Evolutionary conservation across 306 rosid species (phyloP).

Genomic region (Lathyrus tuberosus): DNA sequence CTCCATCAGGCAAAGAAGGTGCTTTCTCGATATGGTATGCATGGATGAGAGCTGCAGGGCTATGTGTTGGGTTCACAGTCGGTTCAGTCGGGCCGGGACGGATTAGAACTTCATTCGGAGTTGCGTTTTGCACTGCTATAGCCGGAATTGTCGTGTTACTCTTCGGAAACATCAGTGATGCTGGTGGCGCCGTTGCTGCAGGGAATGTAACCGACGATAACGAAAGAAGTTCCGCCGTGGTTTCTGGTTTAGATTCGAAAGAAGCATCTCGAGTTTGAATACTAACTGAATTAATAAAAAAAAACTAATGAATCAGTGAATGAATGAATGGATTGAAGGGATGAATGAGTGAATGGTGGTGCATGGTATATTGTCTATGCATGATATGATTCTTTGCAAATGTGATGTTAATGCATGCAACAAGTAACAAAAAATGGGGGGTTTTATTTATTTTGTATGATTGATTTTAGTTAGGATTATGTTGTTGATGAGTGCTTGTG

Average conservation of each 20-base stretch:
- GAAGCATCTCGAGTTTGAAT: slow-evolving; percentile 42
- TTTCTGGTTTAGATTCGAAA: slow-evolving; percentile 40
- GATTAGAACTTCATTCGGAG: slow-evolving; percentile 52
- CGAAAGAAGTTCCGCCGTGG: slow-evolving; percentile 48
- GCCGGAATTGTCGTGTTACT: slow-evolving; percentile 57
- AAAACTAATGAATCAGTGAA: background rate
- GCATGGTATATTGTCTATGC: slow-evolving; percentile 36
- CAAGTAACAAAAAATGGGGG: slow-evolving; percentile 34
- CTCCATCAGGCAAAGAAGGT: slow-evolving; percentile 76
- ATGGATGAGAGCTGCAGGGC: slow-evolving; percentile 64
- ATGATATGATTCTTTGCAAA: slow-evolving; percentile 49
- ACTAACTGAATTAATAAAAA: background rate
- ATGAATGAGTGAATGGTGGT: background rate
- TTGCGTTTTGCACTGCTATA: slow-evolving; percentile 59
- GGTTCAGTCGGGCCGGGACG: slow-evolving; percentile 53
- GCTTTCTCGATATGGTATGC: slow-evolving; percentile 73
- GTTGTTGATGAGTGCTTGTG: slow-evolving; percentile 34
- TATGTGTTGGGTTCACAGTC: slow-evolving; percentile 58
- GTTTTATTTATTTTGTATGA: slow-evolving; percentile 40
- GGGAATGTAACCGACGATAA: slow-evolving; percentile 60
- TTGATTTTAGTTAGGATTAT: slow-evolving; percentile 41
- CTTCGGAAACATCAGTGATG: slow-evolving; percentile 66
- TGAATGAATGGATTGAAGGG: background rate
- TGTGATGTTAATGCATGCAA: slow-evolving; percentile 47
- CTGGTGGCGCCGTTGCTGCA: slow-evolving; percentile 73